Conservation (phyloP, 1,139 yeast genomes). For the Arxiozyma heterogenica region DNA sequence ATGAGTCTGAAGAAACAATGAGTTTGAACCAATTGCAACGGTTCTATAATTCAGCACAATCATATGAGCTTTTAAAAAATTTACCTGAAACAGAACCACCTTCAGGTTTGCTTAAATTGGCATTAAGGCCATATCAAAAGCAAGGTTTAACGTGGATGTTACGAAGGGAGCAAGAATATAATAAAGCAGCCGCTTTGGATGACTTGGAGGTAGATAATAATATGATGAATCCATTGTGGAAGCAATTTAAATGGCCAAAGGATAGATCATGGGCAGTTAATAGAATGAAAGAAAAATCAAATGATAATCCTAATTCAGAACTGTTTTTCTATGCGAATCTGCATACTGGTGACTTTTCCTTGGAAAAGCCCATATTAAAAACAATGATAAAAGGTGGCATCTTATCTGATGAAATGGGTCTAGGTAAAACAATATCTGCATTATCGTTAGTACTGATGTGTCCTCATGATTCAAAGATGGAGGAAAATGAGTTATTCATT, state of each 20-base stretch:
- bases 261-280: constrained; percentile 34
- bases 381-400: constrained; percentile 70
- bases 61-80: constrained; percentile 35
- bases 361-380: constrained; percentile 54
- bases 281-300: constrained; percentile 6
- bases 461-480: constrained; percentile 39
- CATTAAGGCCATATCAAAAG: constrained; percentile 62
- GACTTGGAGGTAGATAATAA: constrained; percentile 34
- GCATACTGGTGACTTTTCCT: constrained; percentile 72
- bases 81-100: constrained; percentile 65
- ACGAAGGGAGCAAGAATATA: constrained; percentile 49
- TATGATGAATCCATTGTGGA: constrained; percentile 81
- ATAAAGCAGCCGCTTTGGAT: constrained; percentile 25
- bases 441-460: constrained; percentile 61
- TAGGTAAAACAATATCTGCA: constrained; percentile 86
- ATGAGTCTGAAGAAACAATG: constrained; percentile 36
- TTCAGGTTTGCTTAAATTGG: constrained; percentile 42
- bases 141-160: constrained; percentile 83
- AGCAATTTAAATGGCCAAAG: constrained; percentile 65
- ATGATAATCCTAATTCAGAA: constrained; percentile 10
- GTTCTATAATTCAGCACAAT: constrained; percentile 61
- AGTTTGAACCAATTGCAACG: constrained; percentile 66
- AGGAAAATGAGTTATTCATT: constrained; percentile 7
- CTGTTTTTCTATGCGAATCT: constrained; percentile 65
- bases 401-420: constrained; percentile 95